phyloP scores from a whole-genome alignment of 2,329 filamentous ascomycete species.

The Arthroderma uncinatum region DNA sequence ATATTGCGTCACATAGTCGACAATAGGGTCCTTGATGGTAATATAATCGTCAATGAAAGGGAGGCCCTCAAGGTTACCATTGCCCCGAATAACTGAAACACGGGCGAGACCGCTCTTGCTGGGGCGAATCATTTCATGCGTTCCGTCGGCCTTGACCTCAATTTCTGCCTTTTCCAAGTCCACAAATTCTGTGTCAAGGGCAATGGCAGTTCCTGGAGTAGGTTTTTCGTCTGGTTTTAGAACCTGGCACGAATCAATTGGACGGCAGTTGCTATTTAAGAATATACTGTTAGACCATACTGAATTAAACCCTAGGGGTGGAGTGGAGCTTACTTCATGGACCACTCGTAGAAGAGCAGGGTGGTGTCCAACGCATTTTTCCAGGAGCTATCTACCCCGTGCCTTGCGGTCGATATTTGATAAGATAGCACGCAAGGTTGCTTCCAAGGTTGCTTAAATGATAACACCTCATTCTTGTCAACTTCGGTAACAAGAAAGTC shows the following conservation, averaged over 20 bases:
- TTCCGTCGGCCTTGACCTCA: slow-evolving; percentile 88
- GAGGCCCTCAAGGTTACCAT: slow-evolving; percentile 62
- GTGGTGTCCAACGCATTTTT: slow-evolving; percentile 73
- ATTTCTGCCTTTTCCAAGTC: slow-evolving; percentile 86
- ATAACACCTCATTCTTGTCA: slow-evolving; percentile 68
- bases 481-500: slow-evolving; percentile 85
- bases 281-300: slow-evolving; percentile 4
- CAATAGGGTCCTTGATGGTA: slow-evolving; percentile 74
- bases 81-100: slow-evolving; percentile 76
- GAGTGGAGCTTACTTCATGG: slow-evolving; percentile 34
- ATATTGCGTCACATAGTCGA: slow-evolving; percentile 90
- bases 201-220: slow-evolving; percentile 61
- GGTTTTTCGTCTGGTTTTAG: slow-evolving; percentile 51
- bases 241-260: slow-evolving; percentile 30
- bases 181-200: slow-evolving; percentile 94
- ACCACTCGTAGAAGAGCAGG: slow-evolving; percentile 66
- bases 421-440: slow-evolving; percentile 77
- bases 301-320: background rate
- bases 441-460: slow-evolving; percentile 89
- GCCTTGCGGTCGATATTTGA: slow-evolving; percentile 69
- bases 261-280: slow-evolving; percentile 24
- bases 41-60: slow-evolving; percentile 99
- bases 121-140: slow-evolving; percentile 80
- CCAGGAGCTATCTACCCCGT: slow-evolving; percentile 77
- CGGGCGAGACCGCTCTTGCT: slow-evolving; percentile 86